A percentile compares a stretch with the other conserved stretches of the same genome.
phyloP scores from a whole-genome alignment of 768 basidiomycete species.

The Mycena pura region DNA sequence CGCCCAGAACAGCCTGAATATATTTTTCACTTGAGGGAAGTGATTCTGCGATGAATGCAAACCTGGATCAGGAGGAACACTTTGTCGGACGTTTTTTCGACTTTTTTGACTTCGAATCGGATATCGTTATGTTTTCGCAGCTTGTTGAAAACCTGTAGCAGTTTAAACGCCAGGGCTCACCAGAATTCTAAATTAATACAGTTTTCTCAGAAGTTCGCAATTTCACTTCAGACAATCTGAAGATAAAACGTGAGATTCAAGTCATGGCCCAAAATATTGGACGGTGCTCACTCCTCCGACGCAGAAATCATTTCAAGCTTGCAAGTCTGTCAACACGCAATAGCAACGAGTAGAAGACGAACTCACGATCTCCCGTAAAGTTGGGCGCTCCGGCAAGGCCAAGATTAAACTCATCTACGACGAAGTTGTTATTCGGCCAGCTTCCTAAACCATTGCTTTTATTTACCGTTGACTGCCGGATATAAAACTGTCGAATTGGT shows the following conservation, averaged over 20 bases:
- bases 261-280: not conserved
- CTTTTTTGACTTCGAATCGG: conserved; percentile 74
- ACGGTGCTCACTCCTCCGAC: conserved; percentile 66
- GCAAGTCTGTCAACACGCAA: not conserved
- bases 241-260: conserved; percentile 1
- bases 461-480: conserved; percentile 70
- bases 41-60: not conserved
- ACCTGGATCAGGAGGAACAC: conserved; percentile 84
- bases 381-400: conserved; percentile 59
- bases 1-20: conserved; percentile 70
- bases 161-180: not conserved
- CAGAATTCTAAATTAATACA: conserved; percentile 42
- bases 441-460: not conserved
- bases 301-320: conserved; percentile 70
- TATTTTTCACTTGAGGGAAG: conserved; percentile 7
- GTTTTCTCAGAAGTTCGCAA: conserved; percentile 79
- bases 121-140: conserved; percentile 78
- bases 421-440: not conserved
- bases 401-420: conserved; percentile 72
- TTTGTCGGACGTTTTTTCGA: conserved; percentile 78
- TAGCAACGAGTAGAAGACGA: not conserved
- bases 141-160: conserved; percentile 62
- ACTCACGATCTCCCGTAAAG: conserved; percentile 72
- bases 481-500: conserved; percentile 63
- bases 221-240: conserved; percentile 71